These are phyloP conservation scores for Mycosphaerella sp. DNA, from an alignment of 2,329 filamentous ascomycete species.

Conservation along the genomic window DNA sequence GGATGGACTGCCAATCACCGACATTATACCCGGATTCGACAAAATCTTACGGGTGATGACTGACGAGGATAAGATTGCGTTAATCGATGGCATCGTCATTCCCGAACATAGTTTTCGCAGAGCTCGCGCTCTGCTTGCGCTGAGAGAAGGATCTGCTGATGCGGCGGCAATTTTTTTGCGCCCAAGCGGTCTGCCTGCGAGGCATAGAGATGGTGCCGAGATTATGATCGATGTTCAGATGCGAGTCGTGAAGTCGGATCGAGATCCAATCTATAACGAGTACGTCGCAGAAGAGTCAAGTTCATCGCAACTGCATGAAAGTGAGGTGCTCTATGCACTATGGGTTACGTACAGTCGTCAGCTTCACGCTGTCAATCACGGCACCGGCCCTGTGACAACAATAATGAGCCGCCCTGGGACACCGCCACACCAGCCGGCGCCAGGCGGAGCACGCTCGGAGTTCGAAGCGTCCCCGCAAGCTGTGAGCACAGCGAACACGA, in stretches of 20 bases:
- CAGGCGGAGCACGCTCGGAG: constrained; percentile 15
- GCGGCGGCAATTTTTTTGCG: constrained; percentile 69
- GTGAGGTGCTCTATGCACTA: constrained; percentile 84
- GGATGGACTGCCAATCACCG: constrained; percentile 70
- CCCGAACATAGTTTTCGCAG: constrained; percentile 93
- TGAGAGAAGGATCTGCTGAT: constrained; percentile 77
- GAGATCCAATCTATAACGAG: constrained; percentile 53
- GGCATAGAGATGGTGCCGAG: constrained; percentile 83
- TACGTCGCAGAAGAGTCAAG: constrained; percentile 61
- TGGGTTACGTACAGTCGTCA: constrained; percentile 98
- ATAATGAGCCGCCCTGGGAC: constrained; percentile 60
- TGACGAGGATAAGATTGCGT: constrained; percentile 75
- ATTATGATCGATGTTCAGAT: constrained; percentile 95
- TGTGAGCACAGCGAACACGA: background rate
- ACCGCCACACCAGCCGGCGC: constrained; percentile 63
- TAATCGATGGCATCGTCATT: constrained; percentile 92
- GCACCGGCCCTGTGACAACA: constrained; percentile 58
- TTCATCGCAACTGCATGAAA: constrained; percentile 47
- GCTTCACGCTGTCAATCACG: constrained; percentile 66
- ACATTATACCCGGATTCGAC: constrained; percentile 82
- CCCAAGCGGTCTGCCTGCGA: constrained; percentile 76
- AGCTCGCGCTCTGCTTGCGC: constrained; percentile 73
- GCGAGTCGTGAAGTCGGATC: constrained; percentile 88
- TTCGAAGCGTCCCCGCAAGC: constrained; percentile 2
- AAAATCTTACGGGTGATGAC: constrained; percentile 73